Conservation (phyloP, 2,329 filamentous ascomycete genomes). For the Penicillium sp. region DNA sequence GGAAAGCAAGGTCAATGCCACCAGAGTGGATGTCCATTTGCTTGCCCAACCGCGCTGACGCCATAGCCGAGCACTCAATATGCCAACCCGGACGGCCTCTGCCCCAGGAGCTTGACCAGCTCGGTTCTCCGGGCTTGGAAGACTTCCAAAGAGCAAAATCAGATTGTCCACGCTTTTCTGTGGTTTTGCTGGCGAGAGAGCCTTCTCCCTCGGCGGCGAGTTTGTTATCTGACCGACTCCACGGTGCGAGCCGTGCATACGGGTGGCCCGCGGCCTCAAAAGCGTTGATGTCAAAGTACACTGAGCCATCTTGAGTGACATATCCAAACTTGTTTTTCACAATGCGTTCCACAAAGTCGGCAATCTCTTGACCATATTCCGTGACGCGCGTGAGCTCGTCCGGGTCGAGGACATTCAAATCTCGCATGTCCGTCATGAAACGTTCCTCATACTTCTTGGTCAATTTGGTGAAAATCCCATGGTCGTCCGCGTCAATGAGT, state of each 20-base stretch:
- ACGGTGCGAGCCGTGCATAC: conserved; percentile 79
- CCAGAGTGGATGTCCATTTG: conserved; percentile 91
- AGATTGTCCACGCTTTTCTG: conserved; percentile 66
- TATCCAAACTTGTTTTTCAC: conserved; percentile 85
- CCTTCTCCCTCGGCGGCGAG: conserved; percentile 87
- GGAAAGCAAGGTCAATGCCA: conserved; percentile 84
- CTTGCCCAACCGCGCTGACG: conserved; percentile 75
- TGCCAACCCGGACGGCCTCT: conserved; percentile 89
- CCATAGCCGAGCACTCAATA: conserved; percentile 96
- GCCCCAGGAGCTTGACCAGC: conserved; percentile 84
- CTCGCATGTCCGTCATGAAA: conserved; percentile 82
- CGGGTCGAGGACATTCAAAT: conserved; percentile 75
- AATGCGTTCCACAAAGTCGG: conserved; percentile 73
- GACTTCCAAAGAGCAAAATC: conserved; percentile 95
- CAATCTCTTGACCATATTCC: conserved; percentile 83
- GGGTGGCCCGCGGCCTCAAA: conserved; percentile 80
- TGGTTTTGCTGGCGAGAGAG: conserved; percentile 56
- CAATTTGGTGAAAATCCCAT: conserved; percentile 78
- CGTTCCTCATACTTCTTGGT: conserved; percentile 80
- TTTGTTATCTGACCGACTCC: conserved; percentile 75
- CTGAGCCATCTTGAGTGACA: conserved; percentile 65
- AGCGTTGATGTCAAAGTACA: conserved; percentile 86
- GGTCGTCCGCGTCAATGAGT: conserved; percentile 54
- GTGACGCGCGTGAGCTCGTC: conserved; percentile 85
- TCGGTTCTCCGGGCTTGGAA: conserved; percentile 84